phyloP scores from a whole-genome alignment of 768 basidiomycete genomes.

The Tulasnella sp. region DNA sequence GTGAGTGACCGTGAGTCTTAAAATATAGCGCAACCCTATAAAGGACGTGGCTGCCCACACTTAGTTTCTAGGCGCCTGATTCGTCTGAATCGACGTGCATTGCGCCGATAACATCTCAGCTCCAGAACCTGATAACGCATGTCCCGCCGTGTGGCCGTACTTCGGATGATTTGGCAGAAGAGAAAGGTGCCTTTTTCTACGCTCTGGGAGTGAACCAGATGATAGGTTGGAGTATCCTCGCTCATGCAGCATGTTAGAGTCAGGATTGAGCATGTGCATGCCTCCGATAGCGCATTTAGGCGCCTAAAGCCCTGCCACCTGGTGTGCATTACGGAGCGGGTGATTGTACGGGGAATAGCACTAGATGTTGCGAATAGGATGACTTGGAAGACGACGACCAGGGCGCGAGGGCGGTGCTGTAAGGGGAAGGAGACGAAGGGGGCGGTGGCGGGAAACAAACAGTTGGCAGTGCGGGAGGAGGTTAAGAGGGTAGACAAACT shows the following conservation, averaged over 20 bases:
- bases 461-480: not conserved
- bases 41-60: not conserved
- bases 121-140: not conserved
- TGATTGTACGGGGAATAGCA: not conserved
- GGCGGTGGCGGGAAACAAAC: not conserved
- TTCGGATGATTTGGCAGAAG: not conserved
- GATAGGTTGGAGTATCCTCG: not conserved
- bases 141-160: not conserved
- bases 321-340: too few relatives aligned
- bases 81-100: not conserved
- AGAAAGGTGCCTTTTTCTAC: not conserved
- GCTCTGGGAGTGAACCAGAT: not conserved
- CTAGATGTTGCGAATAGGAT: not conserved
- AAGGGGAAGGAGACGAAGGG: not conserved
- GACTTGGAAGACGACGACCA: not conserved
- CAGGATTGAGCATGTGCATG: not conserved
- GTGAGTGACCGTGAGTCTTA: not conserved
- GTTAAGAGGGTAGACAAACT: not conserved
- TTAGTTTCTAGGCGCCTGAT: not conserved
- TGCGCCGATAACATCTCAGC: not conserved
- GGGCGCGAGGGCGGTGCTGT: not conserved
- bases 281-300: not conserved
- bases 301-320: not conserved
- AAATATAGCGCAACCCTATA: not conserved
- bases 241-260: not conserved